Evolutionary conservation across 257 asterid species (phyloP).

Genomic region (Thymus quinquecostatus): DNA sequence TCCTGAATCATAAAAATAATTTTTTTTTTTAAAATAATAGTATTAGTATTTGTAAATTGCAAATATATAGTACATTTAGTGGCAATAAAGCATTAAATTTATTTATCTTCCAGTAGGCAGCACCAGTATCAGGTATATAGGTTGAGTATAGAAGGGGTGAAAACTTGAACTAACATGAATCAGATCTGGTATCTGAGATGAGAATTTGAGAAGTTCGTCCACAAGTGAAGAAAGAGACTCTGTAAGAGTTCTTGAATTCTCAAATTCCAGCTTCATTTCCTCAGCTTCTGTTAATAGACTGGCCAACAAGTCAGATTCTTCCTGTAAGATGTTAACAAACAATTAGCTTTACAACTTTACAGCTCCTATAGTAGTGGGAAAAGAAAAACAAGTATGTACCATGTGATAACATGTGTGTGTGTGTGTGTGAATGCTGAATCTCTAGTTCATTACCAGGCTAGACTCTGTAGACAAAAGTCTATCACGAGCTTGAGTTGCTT

Average conservation of each 20-base stretch:
- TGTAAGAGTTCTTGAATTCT: conserved; percentile 51
- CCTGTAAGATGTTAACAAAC: conserved; percentile 53
- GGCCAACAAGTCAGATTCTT: conserved; percentile 51
- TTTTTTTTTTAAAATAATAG: no score
- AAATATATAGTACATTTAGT: background rate
- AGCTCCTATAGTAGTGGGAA: background rate
- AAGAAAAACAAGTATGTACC: background rate
- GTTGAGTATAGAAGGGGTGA: background rate
- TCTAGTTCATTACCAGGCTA: conserved; percentile 42
- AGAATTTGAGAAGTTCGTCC: conserved; percentile 56
- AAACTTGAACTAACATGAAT: conserved; percentile 60
- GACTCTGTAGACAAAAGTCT: conserved; percentile 50
- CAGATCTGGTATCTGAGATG: conserved; percentile 43
- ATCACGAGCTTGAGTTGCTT: conserved; percentile 63
- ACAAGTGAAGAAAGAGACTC: conserved; percentile 54
- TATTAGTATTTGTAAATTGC: background rate
- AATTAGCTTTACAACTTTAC: conserved; percentile 23
- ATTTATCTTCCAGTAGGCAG: background rate
- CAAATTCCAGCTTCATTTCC: conserved; percentile 64
- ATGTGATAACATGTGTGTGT: conserved; percentile 3
- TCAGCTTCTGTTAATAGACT: conserved; percentile 52
- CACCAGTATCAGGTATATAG: conserved; percentile 10
- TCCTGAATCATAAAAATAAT: conserved; percentile 52
- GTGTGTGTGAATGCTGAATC: conserved; percentile 11
- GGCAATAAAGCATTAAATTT: conserved; percentile 14